Evolutionary conservation across 148 eudicot species (phyloP), one percentile per base, ranked within the genome.

Genomic region (Arbutus unedo): DNA sequence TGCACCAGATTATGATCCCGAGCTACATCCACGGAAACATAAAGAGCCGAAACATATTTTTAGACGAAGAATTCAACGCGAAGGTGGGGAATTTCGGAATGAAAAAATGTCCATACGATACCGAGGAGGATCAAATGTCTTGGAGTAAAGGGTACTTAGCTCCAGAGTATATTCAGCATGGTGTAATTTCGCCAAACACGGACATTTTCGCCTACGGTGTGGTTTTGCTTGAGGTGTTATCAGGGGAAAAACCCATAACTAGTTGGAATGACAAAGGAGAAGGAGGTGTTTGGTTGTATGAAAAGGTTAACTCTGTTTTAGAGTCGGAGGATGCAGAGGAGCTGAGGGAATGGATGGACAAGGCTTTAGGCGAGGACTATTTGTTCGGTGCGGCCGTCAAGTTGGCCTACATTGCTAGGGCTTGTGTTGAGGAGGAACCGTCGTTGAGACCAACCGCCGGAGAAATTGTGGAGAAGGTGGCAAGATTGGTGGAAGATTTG

Each of bases 1-100:
- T 96, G 98, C 98, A 96, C 77, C 94, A 93, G 19, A 88, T 91
- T n/a, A 88, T 95, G 92, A 90, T 77, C 84, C 98, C 98, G 2
- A 41, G 86, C 16, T 91, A 96, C 45, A 86, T 94, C 15, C 98
- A 94, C 78, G 78, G 86, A 25, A 89, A 89, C 82, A 85, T 96
- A 25, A 92, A 89, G 87, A 92, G 92, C 73, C 84, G 91, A 53
- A 96, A 96, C 82, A 85, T 95, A 44, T 95, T 95, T 83, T 82
- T 95, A 10, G 98, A 95, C 59, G 98, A 91, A 10, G 98, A 95
- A 43, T 96, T 96, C 78, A 88, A 88, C 7, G 98, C 98, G 0
- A 94, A 93, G 66, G 81, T 96, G 10, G 98, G 98, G 44, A 94
- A 93, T 81, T 93, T 94, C 49, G 98, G 98, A 1, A 87, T 91